Percentiles rank a stretch among this genome's conserved stretches.
Conservation (phyloP, 23 red algal species). For the Gracilaria domingensis region DNA sequence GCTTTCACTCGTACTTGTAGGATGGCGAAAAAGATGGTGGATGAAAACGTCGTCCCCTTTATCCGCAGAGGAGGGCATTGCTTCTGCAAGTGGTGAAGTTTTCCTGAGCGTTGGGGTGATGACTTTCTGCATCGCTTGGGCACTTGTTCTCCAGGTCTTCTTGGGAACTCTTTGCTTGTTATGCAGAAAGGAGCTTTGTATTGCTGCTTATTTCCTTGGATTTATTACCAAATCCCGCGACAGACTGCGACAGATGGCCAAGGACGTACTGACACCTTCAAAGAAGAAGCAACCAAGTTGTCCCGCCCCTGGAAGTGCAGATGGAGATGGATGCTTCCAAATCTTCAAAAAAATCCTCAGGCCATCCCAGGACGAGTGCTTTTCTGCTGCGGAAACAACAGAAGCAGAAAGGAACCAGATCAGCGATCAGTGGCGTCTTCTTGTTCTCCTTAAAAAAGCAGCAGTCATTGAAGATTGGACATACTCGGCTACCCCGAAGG, state of each 20-base stretch:
- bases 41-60: background rate
- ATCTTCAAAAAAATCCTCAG: background rate
- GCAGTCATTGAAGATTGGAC: background rate
- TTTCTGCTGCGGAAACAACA: background rate
- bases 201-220: background rate
- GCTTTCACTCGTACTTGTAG: conserved; percentile 10
- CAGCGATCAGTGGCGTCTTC: background rate
- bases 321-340: background rate
- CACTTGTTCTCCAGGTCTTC: background rate
- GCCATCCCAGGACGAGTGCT: background rate
- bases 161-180: background rate
- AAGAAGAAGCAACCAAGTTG: background rate
- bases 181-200: background rate
- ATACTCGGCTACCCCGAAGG: no score
- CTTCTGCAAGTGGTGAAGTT: background rate
- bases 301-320: background rate
- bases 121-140: background rate
- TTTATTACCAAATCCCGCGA: background rate
- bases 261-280: no score
- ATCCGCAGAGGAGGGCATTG: background rate
- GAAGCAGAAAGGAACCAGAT: background rate
- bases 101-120: conserved; percentile 13
- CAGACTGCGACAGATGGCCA: background rate
- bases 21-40: conserved; percentile 29
- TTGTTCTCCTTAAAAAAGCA: background rate